A percentile compares a stretch with the other conserved stretches of the same genome.
phyloP scores from a whole-genome alignment of 2,329 filamentous ascomycete genomes.

The Penicillium sp. region DNA sequence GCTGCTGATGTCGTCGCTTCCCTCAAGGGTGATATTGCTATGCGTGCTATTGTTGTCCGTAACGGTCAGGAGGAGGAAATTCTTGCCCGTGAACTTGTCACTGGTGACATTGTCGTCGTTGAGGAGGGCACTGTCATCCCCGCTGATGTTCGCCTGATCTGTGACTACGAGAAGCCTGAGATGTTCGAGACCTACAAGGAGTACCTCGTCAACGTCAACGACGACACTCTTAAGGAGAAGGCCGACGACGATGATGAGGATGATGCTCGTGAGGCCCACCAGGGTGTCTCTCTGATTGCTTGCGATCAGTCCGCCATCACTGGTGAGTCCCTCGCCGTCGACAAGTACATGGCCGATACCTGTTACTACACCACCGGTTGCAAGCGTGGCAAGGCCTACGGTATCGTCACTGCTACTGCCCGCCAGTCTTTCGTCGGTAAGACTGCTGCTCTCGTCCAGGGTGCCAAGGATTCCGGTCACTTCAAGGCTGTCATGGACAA shows the following conservation, averaged over 20 bases:
- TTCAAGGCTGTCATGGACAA: constrained; percentile 84
- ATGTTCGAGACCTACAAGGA: constrained; percentile 67
- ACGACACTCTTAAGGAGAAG: constrained; percentile 60
- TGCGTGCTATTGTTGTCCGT: constrained; percentile 67
- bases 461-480: constrained; percentile 72
- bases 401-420: constrained; percentile 65
- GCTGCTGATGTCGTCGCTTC: constrained; percentile 72
- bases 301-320: constrained; percentile 79
- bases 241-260: constrained; percentile 54
- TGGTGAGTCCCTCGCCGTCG: constrained; percentile 68
- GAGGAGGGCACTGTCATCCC: constrained; percentile 71
- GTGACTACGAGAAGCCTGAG: constrained; percentile 66
- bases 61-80: constrained; percentile 67
- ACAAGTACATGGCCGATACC: constrained; percentile 65
- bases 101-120: constrained; percentile 71
- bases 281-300: constrained; percentile 64
- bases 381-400: constrained; percentile 76
- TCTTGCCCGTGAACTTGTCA: constrained; percentile 69
- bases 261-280: constrained; percentile 57
- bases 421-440: constrained; percentile 73
- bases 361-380: constrained; percentile 79
- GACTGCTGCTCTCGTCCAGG: constrained; percentile 71
- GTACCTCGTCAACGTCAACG: constrained; percentile 61
- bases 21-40: constrained; percentile 75
- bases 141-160: constrained; percentile 69